phyloP scores from a whole-genome alignment of 352 stramenopile genomes.

The Phytophthora palmivora region DNA sequence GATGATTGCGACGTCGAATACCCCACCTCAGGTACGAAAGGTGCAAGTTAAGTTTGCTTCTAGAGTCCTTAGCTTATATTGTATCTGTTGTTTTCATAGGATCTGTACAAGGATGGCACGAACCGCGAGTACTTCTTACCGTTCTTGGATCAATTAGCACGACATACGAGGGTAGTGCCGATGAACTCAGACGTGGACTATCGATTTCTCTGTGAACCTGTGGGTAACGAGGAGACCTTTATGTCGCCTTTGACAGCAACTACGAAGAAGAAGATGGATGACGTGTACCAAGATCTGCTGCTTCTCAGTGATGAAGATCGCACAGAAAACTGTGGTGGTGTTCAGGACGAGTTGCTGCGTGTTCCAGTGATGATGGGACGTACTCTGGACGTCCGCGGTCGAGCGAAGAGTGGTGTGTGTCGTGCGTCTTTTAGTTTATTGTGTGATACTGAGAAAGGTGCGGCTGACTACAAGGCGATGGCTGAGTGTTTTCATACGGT shows the following conservation, averaged over 20 bases:
- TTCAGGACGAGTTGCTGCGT: constrained; percentile 42
- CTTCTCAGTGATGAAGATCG: constrained; percentile 11
- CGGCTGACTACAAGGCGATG: constrained; percentile 96
- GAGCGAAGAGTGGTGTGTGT: constrained; percentile 52
- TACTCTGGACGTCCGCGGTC: constrained; percentile 54
- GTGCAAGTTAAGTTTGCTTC: background rate
- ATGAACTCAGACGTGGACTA: constrained; percentile 83
- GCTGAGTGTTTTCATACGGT: constrained; percentile 92
- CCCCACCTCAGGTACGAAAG: constrained; percentile 54
- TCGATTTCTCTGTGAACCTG: constrained; percentile 56
- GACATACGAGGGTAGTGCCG: constrained; percentile 85
- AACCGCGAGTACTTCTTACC: constrained; percentile 96
- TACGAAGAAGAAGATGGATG: constrained; percentile 48
- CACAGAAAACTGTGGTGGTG: background rate
- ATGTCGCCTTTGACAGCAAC: constrained; percentile 52
- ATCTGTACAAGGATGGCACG: too few relatives aligned
- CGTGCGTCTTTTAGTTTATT: constrained; percentile 93
- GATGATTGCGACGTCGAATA: constrained; percentile 97
- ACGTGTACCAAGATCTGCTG: constrained; percentile 51
- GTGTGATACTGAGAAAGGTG: constrained; percentile 94
- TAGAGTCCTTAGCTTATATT: too few relatives aligned
- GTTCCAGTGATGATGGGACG: constrained; percentile 87
- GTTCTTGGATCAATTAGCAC: constrained; percentile 95
- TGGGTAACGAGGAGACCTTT: constrained; percentile 51
- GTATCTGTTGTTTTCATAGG: constrained; percentile 46